These are phyloP conservation scores for Penicillium antarcticum DNA, from an alignment of 495 filamentous ascomycete species.

Conservation along the genomic window DNA sequence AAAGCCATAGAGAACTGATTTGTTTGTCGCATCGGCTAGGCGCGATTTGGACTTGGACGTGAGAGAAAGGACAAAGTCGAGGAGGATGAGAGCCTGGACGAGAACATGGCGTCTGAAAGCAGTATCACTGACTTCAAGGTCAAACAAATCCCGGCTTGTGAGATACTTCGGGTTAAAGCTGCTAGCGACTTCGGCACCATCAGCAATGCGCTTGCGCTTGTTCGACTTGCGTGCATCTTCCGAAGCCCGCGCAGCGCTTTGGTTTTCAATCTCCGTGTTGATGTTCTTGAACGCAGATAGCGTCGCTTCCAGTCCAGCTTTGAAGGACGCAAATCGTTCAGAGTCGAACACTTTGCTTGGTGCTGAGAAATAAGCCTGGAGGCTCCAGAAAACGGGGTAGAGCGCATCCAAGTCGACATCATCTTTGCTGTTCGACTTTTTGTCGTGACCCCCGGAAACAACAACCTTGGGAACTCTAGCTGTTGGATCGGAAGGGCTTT, in stretches of 20 bases:
- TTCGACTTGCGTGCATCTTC: slow-evolving; percentile 59
- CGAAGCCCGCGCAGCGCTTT: slow-evolving; percentile 44
- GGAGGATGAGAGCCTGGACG: slow-evolving; percentile 87
- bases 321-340: slow-evolving; percentile 71
- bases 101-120: slow-evolving; percentile 91
- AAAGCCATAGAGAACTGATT: slow-evolving; percentile 81
- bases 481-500: slow-evolving; percentile 9
- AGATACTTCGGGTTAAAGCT: slow-evolving; percentile 96
- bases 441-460: slow-evolving; percentile 46
- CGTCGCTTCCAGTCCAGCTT: slow-evolving; percentile 70
- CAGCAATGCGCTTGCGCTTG: slow-evolving; percentile 70
- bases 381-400: slow-evolving; percentile 91
- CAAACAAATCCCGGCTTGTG: slow-evolving; percentile 90
- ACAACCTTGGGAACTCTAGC: slow-evolving; percentile 47
- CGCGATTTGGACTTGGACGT: slow-evolving; percentile 79
- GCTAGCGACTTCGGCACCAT: slow-evolving; percentile 61
- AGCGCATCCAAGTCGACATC: slow-evolving; percentile 64
- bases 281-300: slow-evolving; percentile 75
- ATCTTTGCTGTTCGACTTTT: slow-evolving; percentile 28
- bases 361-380: slow-evolving; percentile 89
- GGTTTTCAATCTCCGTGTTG: slow-evolving; percentile 60
- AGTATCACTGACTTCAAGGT: slow-evolving; percentile 90
- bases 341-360: slow-evolving; percentile 75
- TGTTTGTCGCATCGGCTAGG: slow-evolving; percentile 68
- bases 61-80: slow-evolving; percentile 89